phyloP scores from a whole-genome alignment of 805 yeast genomes.

The Maudiozyma pseudohumilis region DNA sequence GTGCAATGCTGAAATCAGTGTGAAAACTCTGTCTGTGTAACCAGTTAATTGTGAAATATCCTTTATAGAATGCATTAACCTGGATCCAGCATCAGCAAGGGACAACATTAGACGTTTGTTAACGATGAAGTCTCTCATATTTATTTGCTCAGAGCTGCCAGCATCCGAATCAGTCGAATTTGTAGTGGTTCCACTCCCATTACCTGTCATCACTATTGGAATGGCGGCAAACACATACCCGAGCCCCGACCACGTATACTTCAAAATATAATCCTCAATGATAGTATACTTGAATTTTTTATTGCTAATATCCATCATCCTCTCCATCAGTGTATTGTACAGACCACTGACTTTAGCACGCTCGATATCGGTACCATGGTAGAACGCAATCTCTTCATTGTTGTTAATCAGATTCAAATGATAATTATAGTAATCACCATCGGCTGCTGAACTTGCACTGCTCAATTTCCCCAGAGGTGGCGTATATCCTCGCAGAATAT shows the following conservation, averaged over 20 bases:
- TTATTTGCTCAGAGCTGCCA: conserved; percentile 35
- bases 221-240: conserved; percentile 87
- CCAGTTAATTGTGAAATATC: conserved; percentile 89
- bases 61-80: conserved; percentile 89
- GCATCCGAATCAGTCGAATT: conserved; percentile 10
- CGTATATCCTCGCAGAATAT: conserved; percentile 57
- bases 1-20: conserved; percentile 65
- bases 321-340: conserved; percentile 47
- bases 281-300: conserved; percentile 59
- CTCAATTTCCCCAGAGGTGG: conserved; percentile 80
- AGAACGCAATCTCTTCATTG: conserved; percentile 89
- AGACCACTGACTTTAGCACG: conserved; percentile 51
- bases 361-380: conserved; percentile 79
- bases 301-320: conserved; percentile 44
- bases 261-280: conserved; percentile 76
- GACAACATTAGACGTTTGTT: conserved; percentile 85
- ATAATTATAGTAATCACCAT: conserved; percentile 81
- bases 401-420: conserved; percentile 79
- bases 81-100: conserved; percentile 89
- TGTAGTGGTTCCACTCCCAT: too few relatives aligned
- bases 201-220: conserved; percentile 62
- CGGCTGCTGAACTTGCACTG: conserved; percentile 63
- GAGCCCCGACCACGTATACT: conserved; percentile 90
- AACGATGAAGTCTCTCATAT: conserved; percentile 81
- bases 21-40: conserved; percentile 77